These are phyloP conservation scores for Rutstroemia sp. DNA, from an alignment of 2,329 filamentous ascomycete species.

Conservation along the genomic window DNA sequence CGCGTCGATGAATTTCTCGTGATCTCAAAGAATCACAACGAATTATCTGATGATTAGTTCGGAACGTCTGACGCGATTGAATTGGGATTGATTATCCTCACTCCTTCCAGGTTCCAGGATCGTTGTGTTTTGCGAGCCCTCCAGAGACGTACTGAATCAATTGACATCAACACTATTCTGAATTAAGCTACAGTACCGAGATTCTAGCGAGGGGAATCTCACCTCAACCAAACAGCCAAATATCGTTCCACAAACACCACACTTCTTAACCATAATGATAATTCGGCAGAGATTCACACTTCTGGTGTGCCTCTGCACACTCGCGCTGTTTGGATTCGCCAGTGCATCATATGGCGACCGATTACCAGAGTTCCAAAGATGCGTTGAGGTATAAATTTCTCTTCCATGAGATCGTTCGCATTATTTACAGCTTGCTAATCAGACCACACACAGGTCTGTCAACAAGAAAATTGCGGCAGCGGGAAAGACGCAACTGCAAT, in stretches of 20 bases:
- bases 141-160: too few species aligned
- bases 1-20: too few species aligned
- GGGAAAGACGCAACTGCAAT: slow-evolving; percentile 44
- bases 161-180: too few species aligned
- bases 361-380: slow-evolving; percentile 80
- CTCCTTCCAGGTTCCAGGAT: too few species aligned
- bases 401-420: neutral
- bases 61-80: too few species aligned
- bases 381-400: slow-evolving; percentile 57
- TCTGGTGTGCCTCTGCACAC: slow-evolving; percentile 12
- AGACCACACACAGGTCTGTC: slow-evolving; percentile 58
- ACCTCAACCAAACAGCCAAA: too few species aligned
- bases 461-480: slow-evolving; percentile 67
- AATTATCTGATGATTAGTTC: too few species aligned
- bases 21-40: too few species aligned
- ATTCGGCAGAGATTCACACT: slow-evolving; percentile 14
- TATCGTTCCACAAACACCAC: neutral
- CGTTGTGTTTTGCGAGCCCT: too few species aligned
- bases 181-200: too few species aligned
- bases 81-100: too few species aligned
- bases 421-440: slow-evolving; percentile 10
- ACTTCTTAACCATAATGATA: slow-evolving; percentile 14
- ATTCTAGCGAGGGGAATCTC: too few species aligned
- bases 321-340: slow-evolving; percentile 34
- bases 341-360: slow-evolving; percentile 76